A percentile compares a stretch with the other conserved stretches of the same genome.
phyloP scores from a whole-genome alignment of 2,329 filamentous ascomycete genomes.

The Harringtonia aguacate region DNA sequence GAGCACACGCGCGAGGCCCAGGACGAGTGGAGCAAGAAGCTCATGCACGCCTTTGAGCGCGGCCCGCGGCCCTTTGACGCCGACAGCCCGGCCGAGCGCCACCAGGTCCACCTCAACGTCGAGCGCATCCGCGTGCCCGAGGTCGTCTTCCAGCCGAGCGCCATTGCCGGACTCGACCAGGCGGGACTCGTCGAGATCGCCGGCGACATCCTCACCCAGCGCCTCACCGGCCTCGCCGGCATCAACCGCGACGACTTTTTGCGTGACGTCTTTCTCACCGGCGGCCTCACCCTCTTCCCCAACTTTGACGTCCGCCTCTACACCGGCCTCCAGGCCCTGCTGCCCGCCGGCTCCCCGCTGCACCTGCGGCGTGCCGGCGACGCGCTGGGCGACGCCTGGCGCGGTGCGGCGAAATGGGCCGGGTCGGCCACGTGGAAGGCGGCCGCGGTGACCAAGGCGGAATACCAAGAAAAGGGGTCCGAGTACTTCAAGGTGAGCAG shows the following conservation, averaged over 20 bases:
- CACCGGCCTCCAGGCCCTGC: conserved; percentile 58
- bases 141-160: conserved; percentile 75
- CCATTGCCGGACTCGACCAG: conserved; percentile 86
- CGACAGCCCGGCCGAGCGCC: conserved; percentile 65
- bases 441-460: conserved; percentile 63
- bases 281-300: conserved; percentile 79
- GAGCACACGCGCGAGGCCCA: conserved; percentile 87
- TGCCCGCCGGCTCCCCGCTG: conserved; percentile 61
- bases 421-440: conserved; percentile 46
- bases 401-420: conserved; percentile 81
- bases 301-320: conserved; percentile 77
- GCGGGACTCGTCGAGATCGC: conserved; percentile 88
- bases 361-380: conserved; percentile 63
- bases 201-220: conserved; percentile 77
- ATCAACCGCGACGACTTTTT: conserved; percentile 57
- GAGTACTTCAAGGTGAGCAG: conserved; percentile 80
- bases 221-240: conserved; percentile 46
- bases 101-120: conserved; percentile 92
- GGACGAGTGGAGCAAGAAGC: conserved; percentile 86
- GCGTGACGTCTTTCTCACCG: conserved; percentile 83
- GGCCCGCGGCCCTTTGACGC: conserved; percentile 80
- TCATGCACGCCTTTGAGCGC: conserved; percentile 82
- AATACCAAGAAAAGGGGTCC: conserved; percentile 83
- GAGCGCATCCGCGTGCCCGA: conserved; percentile 92
- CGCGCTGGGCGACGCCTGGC: conserved; percentile 82